phyloP scores from a whole-genome alignment of 2,329 filamentous ascomycete genomes.

The Diaporthe sp. region DNA sequence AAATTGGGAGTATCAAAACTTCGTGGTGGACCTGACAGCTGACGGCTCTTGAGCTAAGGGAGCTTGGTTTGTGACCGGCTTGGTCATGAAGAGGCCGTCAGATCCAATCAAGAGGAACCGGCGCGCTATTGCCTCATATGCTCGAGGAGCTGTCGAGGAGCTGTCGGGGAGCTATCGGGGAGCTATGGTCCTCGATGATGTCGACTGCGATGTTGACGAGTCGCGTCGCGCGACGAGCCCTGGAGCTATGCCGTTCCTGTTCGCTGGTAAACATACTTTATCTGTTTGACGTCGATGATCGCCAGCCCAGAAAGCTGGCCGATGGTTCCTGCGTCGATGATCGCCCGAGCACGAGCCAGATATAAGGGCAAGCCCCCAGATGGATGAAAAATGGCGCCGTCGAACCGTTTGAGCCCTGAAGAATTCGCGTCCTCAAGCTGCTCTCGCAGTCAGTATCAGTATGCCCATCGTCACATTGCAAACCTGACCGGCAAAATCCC shows the following conservation, averaged over 20 bases:
- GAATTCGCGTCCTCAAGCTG: not conserved
- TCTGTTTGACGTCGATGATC: not conserved
- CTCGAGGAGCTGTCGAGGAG: too few relatives aligned
- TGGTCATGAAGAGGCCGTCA: not conserved
- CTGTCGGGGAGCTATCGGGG: not conserved
- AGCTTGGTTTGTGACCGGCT: not conserved
- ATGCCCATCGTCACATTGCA: not conserved
- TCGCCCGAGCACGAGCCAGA: not conserved
- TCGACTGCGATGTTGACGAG: not conserved
- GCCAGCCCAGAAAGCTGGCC: not conserved
- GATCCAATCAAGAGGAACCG: not conserved
- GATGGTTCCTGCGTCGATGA: not conserved
- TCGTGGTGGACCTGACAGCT: not conserved
- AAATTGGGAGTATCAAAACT: not conserved
- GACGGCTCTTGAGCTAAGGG: not conserved
- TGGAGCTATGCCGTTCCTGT: not conserved
- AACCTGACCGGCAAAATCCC: not conserved
- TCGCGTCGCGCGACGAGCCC: not conserved
- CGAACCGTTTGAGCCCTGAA: not conserved
- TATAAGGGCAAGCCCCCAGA: not conserved
- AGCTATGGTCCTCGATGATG: not conserved
- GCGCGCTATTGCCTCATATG: too few relatives aligned
- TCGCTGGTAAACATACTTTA: too few relatives aligned
- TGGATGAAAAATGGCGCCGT: not conserved
- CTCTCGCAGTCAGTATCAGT: not conserved